Percentiles rank a stretch among this genome's conserved stretches.
Evolutionary conservation across 2,329 filamentous ascomycete genomes (phyloP).

Genomic region (Paramyrothecium roridum): DNA sequence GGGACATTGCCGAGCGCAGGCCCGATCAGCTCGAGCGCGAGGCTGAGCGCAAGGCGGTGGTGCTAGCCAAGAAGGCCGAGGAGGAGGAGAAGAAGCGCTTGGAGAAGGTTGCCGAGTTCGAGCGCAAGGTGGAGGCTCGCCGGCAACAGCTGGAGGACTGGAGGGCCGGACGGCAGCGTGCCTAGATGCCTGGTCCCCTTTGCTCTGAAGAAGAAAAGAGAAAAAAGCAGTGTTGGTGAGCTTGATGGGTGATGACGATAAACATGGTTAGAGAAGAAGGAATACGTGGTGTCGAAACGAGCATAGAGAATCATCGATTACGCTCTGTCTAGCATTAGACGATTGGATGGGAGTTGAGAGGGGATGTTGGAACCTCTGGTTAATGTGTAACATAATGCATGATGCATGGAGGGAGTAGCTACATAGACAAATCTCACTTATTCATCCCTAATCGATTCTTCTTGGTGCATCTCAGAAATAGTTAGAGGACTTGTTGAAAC

Average conservation of each 20-base stretch:
- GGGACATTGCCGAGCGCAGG: constrained; percentile 85
- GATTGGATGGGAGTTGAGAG: too few relatives aligned
- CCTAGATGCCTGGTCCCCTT: not conserved
- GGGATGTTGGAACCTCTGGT: too few relatives aligned
- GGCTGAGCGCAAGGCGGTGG: constrained; percentile 61
- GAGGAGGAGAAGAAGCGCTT: constrained; percentile 50
- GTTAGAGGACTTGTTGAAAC: too few relatives aligned
- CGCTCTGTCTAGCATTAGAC: too few relatives aligned
- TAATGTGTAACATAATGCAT: too few relatives aligned
- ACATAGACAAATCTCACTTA: too few relatives aligned
- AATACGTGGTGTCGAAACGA: too few relatives aligned
- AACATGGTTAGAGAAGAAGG: not conserved
- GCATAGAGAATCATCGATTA: too few relatives aligned
- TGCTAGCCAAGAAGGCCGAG: constrained; percentile 43
- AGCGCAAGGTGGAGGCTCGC: constrained; percentile 53
- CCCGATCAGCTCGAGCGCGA: constrained; percentile 84
- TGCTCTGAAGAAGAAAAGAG: not conserved
- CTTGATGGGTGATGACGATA: not conserved
- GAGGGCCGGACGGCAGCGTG: constrained; percentile 30
- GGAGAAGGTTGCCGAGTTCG: constrained; percentile 57
- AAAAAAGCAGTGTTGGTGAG: not conserved
- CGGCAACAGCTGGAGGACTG: constrained; percentile 45
- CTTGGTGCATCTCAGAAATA: too few relatives aligned
- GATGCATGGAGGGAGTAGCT: too few relatives aligned
- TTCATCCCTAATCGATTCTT: too few relatives aligned